phyloP scores from a whole-genome alignment of 768 basidiomycete species.

The Neoboletus brunneissimus region DNA sequence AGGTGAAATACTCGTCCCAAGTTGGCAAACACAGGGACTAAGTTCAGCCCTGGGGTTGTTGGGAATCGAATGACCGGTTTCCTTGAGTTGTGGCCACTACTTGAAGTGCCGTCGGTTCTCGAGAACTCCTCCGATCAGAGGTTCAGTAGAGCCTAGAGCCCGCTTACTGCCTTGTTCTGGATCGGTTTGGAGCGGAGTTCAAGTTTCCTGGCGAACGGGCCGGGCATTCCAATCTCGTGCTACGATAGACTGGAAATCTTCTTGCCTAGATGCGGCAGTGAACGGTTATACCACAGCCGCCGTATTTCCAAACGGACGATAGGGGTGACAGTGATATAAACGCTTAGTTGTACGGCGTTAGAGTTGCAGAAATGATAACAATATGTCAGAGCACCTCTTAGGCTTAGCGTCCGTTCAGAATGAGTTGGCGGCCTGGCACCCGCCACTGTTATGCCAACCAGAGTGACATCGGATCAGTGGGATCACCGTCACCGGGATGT shows the following conservation, averaged over 20 bases:
- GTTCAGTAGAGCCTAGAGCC: not conserved
- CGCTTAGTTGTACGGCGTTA: not conserved
- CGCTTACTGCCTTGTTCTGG: conserved; percentile 1
- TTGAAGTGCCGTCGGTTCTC: not conserved
- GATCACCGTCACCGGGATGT: not conserved
- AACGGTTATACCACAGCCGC: not conserved
- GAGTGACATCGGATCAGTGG: not conserved
- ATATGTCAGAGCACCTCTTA: not conserved
- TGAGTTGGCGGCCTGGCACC: no score
- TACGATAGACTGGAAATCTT: conserved; percentile 4
- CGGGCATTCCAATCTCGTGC: conserved; percentile 12
- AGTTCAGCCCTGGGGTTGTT: not conserved
- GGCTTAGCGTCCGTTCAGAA: not conserved
- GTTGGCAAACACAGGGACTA: not conserved
- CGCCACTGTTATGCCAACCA: not conserved
- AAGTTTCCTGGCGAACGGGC: conserved; percentile 1
- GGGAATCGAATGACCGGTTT: not conserved
- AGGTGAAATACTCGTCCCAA: not conserved
- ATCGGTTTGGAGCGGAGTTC: conserved; percentile 7
- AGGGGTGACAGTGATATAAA: conserved; percentile 1
- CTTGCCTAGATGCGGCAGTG: conserved; percentile 1
- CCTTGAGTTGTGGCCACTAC: not conserved
- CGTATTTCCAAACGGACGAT: conserved; percentile 7
- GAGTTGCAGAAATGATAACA: not conserved
- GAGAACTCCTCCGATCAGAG: not conserved